Evolutionary conservation across 192 early-diverging fungal genomes (phyloP).

Genomic region (Coemansia sp.): DNA sequence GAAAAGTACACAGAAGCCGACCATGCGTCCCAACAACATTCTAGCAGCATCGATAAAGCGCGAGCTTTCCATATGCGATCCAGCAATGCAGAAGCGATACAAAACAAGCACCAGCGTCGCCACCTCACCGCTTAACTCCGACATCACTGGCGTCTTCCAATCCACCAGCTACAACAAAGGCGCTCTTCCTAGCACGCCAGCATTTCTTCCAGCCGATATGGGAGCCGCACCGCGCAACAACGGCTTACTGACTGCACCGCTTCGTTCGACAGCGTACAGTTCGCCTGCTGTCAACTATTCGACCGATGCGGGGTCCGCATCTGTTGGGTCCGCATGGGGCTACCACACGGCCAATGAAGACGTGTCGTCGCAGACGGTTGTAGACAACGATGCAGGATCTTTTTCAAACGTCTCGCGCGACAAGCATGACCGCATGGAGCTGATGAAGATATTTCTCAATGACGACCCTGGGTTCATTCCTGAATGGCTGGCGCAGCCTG

Average conservation of each 20-base stretch:
- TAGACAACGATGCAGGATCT: constrained; percentile 11
- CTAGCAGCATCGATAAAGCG: constrained; percentile 15
- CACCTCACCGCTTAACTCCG: constrained; percentile 51
- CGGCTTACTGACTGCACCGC: constrained; percentile 17
- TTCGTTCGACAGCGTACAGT: constrained; percentile 29
- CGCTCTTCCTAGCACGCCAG: constrained; percentile 30
- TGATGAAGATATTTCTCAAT: constrained; percentile 85
- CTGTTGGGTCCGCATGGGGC: constrained; percentile 12
- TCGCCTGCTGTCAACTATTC: constrained; percentile 24
- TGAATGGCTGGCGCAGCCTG: constrained; percentile 29
- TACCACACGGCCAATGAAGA: constrained; percentile 21
- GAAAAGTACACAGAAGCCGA: constrained; percentile 30
- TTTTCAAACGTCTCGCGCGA: constrained; percentile 10
- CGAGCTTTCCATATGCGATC: constrained; percentile 4
- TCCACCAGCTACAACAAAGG: constrained; percentile 16
- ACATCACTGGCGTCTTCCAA: constrained; percentile 14
- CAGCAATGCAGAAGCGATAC: constrained; percentile 15
- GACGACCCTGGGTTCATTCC: constrained; percentile 73
- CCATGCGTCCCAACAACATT: background rate
- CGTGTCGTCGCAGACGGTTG: constrained; percentile 32
- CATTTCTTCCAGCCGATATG: constrained; percentile 17
- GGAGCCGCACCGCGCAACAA: background rate
- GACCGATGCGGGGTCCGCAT: constrained; percentile 4
- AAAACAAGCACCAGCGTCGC: constrained; percentile 26
- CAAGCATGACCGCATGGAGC: constrained; percentile 69